Evolutionary conservation across 2,329 filamentous ascomycete species (phyloP).

Genomic region (Botrytis byssoidea): DNA sequence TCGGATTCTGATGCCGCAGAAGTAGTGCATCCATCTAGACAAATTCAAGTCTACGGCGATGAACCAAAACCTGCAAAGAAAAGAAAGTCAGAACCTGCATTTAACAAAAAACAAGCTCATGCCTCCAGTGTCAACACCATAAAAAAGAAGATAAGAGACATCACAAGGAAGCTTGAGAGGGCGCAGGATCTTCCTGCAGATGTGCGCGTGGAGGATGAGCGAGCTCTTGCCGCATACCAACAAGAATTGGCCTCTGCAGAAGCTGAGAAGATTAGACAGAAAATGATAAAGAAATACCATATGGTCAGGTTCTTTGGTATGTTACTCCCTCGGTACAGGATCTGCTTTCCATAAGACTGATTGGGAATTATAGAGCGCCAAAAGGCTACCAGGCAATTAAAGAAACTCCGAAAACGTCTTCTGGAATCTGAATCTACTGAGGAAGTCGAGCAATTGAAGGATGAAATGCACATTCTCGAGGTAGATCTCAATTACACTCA

Average conservation of each 20-base stretch:
- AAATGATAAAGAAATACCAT: constrained; percentile 77
- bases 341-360: constrained; percentile 22
- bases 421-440: constrained; percentile 50
- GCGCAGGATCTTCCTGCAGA: constrained; percentile 64
- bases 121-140: constrained; percentile 53
- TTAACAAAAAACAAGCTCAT: constrained; percentile 36
- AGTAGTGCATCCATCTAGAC: constrained; percentile 37
- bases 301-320: constrained; percentile 82
- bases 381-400: constrained; percentile 66
- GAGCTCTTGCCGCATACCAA: constrained; percentile 66
- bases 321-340: constrained; percentile 29
- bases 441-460: constrained; percentile 52
- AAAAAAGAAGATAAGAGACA: constrained; percentile 69
- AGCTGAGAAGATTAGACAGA: constrained; percentile 59
- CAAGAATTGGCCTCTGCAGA: constrained; percentile 60
- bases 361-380: constrained; percentile 56
- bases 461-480: constrained; percentile 64
- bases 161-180: constrained; percentile 63
- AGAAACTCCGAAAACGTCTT: constrained; percentile 61
- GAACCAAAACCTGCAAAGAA: constrained; percentile 37
- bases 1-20: constrained; percentile 29
- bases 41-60: constrained; percentile 36
- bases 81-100: constrained; percentile 34
- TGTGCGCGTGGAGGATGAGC: constrained; percentile 66
- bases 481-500: constrained; percentile 75